Evolutionary conservation across 1,139 yeast genomes (phyloP).

Genomic region (Scheffersomyces stambukii): DNA sequence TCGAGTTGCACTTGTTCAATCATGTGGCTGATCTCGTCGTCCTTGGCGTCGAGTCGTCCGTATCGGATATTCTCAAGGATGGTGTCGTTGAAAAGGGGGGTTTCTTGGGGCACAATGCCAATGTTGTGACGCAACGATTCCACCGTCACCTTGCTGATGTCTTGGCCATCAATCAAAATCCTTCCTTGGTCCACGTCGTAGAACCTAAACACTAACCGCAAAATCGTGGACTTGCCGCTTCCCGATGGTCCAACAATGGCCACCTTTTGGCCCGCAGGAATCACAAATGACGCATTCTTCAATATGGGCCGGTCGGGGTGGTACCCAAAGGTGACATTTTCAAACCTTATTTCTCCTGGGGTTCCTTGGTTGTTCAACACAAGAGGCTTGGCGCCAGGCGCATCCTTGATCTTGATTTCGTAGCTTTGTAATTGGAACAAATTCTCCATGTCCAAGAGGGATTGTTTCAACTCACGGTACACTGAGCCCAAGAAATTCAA

Average conservation of each 20-base stretch:
- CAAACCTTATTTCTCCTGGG: constrained; percentile 77
- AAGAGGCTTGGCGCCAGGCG: constrained; percentile 57
- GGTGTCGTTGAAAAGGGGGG: constrained; percentile 91
- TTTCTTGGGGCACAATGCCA: constrained; percentile 97
- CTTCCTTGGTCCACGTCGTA: constrained; percentile 80
- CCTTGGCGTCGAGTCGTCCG: constrained; percentile 72
- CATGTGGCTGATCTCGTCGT: constrained; percentile 64
- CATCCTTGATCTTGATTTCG: constrained; percentile 61
- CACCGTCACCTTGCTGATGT: constrained; percentile 68
- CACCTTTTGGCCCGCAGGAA: constrained; percentile 87
- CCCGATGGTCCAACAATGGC: constrained; percentile 97
- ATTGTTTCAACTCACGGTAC: constrained; percentile 89
- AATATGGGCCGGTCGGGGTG: constrained; percentile 85
- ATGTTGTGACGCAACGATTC: constrained; percentile 70
- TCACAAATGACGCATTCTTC: constrained; percentile 72
- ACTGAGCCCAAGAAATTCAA: constrained; percentile 92
- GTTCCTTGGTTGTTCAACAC: constrained; percentile 38
- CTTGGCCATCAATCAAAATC: constrained; percentile 85
- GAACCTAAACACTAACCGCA: constrained; percentile 80
- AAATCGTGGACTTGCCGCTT: constrained; percentile 88
- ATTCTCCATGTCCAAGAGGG: constrained; percentile 89
- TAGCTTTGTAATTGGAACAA: constrained; percentile 78
- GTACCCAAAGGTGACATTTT: constrained; percentile 90
- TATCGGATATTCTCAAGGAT: constrained; percentile 83
- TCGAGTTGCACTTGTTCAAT: constrained; percentile 70